These are phyloP conservation scores for Funneliformis geosporum DNA, from an alignment of 192 early-diverging fungal species.

Conservation along the genomic window DNA sequence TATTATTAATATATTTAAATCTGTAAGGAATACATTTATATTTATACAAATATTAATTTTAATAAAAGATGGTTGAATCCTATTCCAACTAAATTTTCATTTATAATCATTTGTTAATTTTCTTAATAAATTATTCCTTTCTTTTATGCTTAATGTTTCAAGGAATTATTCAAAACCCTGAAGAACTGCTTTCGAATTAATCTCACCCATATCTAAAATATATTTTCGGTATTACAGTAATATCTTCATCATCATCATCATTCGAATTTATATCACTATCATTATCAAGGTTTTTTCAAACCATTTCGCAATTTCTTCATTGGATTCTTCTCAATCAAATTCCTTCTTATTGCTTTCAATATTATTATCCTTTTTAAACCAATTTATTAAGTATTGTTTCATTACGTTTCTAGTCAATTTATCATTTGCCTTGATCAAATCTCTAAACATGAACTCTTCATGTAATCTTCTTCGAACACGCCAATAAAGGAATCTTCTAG, in stretches of 20 bases:
- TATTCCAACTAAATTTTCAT: too few species aligned
- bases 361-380: too few species aligned
- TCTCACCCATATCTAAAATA: background rate
- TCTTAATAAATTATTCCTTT: too few species aligned
- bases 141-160: constrained; percentile 12
- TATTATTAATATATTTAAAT: too few species aligned
- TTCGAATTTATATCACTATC: constrained; percentile 17
- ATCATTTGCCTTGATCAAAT: constrained; percentile 53
- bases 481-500: constrained; percentile 92
- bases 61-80: too few species aligned
- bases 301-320: constrained; percentile 61
- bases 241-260: background rate
- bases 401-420: constrained; percentile 55
- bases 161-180: too few species aligned
- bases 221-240: background rate
- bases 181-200: too few species aligned
- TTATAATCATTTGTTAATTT: too few species aligned
- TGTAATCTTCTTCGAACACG: constrained; percentile 79
- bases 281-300: constrained; percentile 51
- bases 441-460: constrained; percentile 75
- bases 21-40: too few species aligned
- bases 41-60: too few species aligned
- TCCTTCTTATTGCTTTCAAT: constrained; percentile 39
- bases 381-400: constrained; percentile 39
- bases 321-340: constrained; percentile 57